These are phyloP conservation scores for Naganishia kalamii DNA, from an alignment of 768 basidiomycete species.

Conservation along the genomic window DNA sequence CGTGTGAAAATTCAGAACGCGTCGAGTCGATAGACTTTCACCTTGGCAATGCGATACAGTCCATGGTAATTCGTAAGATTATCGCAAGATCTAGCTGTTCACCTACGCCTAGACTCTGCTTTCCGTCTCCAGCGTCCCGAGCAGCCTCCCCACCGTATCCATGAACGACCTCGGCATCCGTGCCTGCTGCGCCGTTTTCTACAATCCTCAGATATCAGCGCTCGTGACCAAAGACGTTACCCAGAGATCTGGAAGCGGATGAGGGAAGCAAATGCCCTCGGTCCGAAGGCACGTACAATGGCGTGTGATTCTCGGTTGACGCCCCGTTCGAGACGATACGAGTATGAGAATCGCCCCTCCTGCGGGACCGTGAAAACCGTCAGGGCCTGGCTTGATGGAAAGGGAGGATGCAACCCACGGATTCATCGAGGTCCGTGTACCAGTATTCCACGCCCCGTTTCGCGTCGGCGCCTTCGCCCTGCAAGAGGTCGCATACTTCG, in stretches of 20 bases:
- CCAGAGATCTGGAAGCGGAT: background rate
- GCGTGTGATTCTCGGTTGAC: constrained; percentile 85
- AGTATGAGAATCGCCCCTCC: constrained; percentile 75
- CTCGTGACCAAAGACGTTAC: no score
- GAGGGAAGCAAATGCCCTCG: background rate
- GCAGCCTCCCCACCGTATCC: constrained; percentile 14
- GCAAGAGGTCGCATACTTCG: constrained; percentile 78
- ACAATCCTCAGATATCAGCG: no score
- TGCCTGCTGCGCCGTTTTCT: constrained; percentile 81
- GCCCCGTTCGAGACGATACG: constrained; percentile 70
- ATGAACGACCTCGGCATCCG: constrained; percentile 59
- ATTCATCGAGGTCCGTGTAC: constrained; percentile 80
- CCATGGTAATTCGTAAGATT: no score
- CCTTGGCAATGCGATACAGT: no score
- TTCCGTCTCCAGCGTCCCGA: background rate
- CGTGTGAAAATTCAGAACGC: no score
- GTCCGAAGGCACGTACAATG: constrained; percentile 33
- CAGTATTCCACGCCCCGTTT: constrained; percentile 66
- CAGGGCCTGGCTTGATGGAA: background rate
- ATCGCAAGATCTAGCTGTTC: no score
- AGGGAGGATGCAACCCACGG: constrained; percentile 51
- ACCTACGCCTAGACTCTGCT: background rate
- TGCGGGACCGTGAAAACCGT: constrained; percentile 38
- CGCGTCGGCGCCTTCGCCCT: constrained; percentile 36
- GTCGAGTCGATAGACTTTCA: no score